These are phyloP conservation scores for Pistacia vera DNA, from an alignment of 345 rosid genomes.

Conservation along the genomic window DNA sequence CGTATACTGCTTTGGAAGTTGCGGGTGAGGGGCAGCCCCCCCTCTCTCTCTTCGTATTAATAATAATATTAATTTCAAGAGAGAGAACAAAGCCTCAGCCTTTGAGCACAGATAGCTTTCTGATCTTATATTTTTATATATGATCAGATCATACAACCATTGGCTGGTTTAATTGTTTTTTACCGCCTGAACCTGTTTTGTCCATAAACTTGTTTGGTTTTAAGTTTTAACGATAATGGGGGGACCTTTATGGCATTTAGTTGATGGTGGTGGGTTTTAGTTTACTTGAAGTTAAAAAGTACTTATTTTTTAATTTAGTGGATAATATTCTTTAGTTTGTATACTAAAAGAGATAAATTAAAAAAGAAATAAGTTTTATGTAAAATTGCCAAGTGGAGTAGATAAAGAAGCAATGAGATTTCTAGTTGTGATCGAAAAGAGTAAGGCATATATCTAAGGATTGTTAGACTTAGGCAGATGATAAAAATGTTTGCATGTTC, in stretches of 20 bases:
- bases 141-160: not conserved
- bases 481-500: slow-evolving; percentile 34
- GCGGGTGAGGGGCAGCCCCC: slow-evolving; percentile 14
- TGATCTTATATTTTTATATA: slow-evolving; percentile 8
- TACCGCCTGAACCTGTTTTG: slow-evolving; percentile 26
- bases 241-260: slow-evolving; percentile 20
- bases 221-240: slow-evolving; percentile 18
- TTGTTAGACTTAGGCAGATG: not conserved
- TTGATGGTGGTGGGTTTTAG: slow-evolving; percentile 21
- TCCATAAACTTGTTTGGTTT: slow-evolving; percentile 25
- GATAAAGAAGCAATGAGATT: slow-evolving; percentile 17
- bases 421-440: slow-evolving; percentile 31
- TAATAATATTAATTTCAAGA: no score
- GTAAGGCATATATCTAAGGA: slow-evolving; percentile 22
- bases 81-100: not conserved
- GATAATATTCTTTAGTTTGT: slow-evolving; percentile 24
- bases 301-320: slow-evolving; percentile 8
- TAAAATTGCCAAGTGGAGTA: slow-evolving; percentile 24
- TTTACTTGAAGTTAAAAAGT: not conserved
- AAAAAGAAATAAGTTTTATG: slow-evolving; percentile 24
- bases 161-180: slow-evolving; percentile 21
- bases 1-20: slow-evolving; percentile 10
- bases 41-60: not conserved
- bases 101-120: not conserved
- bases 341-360: slow-evolving; percentile 14